Evolutionary conservation across 768 basidiomycete species (phyloP), one percentile per base, ranked within the genome.

Genomic region (Chalciporus sphaerocephalus): DNA sequence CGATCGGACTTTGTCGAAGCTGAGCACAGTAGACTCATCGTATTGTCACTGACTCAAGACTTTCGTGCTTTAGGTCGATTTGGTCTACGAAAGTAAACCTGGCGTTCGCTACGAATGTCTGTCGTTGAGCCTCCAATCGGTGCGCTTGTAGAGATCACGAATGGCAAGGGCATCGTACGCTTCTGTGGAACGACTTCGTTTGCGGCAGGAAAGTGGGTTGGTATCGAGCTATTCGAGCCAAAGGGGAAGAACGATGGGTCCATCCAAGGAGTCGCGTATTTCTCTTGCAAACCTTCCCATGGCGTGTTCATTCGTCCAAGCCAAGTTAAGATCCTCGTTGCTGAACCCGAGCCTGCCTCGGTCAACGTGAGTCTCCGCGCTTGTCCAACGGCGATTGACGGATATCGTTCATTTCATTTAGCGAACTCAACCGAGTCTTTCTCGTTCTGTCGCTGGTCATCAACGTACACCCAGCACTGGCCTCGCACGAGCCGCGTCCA

Each of bases 201-300:
- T 64, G 79, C 89, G 17, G 66, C 81, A 2, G 96, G 96, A 0
- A 92, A 87, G 74, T 99, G 95, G 95, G 76, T 96, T 40, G 96
- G 96, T 9, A 81, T 98, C 42, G 93, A 95, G 59, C 77, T 99
- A 37, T 79, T 76, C 46, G 83, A 85, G 56, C 67, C 80, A 7
- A 85, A 79, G 36, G 96, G 96, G 30, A 99, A 98, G 83, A 99
- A 99, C 71, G 90, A 98, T 56, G 96, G 96, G 1, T 78, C 81
- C 1, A 87, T 99, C 7, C 73, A 84, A 27, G 92, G 86, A 13
- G 66, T 81, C 39, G 51, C 66, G 2, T 99, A 98, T 69, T 99
- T 99, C 65, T 73, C 70, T 15, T 97, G 92, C 70, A 77, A 76
- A 57, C 70, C 74, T 38, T 72, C 73, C 23, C 71, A 89, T 69